Percentiles rank a stretch among this genome's conserved stretches.
phyloP scores from a whole-genome alignment of 306 rosid species.

The Cicer yamashitae region DNA sequence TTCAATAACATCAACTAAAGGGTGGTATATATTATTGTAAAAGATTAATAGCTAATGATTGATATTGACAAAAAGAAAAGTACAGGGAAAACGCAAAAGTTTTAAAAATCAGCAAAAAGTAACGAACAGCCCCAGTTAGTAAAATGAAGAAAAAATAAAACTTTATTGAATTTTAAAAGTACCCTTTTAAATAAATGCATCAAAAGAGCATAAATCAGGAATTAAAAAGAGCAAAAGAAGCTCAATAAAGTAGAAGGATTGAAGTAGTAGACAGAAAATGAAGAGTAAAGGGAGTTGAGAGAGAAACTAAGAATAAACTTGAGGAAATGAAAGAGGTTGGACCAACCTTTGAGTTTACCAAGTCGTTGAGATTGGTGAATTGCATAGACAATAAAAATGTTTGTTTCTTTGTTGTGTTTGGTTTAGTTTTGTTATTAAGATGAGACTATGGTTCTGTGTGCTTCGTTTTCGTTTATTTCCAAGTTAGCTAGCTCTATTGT shows the following conservation, averaged over 20 bases:
- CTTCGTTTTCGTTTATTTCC: conserved; percentile 25
- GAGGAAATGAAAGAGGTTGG: conserved; percentile 31
- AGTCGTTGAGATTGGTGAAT: conserved; percentile 37
- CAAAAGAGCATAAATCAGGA: conserved; percentile 31
- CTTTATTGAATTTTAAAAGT: conserved; percentile 32
- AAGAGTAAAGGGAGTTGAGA: conserved; percentile 31
- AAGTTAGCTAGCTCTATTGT: not conserved
- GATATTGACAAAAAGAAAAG: not conserved
- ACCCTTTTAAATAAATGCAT: conserved; percentile 21
- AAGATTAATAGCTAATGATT: conserved; percentile 25
- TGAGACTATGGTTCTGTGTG: not conserved
- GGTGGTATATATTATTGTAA: not conserved
- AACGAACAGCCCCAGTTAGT: conserved; percentile 30
- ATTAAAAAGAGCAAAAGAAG: conserved; percentile 25
- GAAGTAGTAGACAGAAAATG: not conserved
- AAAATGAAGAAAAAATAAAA: conserved; percentile 25
- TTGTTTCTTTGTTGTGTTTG: not conserved
- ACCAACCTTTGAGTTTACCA: conserved; percentile 51
- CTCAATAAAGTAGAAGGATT: conserved; percentile 39
- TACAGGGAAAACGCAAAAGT: not conserved
- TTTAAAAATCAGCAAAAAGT: conserved; percentile 6
- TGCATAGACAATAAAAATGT: not conserved
- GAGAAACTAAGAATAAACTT: conserved; percentile 28
- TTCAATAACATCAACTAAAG: conserved; percentile 37
- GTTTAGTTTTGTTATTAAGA: conserved; percentile 33